A percentile compares a stretch with the other conserved stretches of the same genome.
Evolutionary conservation across 495 filamentous ascomycete species (phyloP).

Genomic region (Podospora comata): DNA sequence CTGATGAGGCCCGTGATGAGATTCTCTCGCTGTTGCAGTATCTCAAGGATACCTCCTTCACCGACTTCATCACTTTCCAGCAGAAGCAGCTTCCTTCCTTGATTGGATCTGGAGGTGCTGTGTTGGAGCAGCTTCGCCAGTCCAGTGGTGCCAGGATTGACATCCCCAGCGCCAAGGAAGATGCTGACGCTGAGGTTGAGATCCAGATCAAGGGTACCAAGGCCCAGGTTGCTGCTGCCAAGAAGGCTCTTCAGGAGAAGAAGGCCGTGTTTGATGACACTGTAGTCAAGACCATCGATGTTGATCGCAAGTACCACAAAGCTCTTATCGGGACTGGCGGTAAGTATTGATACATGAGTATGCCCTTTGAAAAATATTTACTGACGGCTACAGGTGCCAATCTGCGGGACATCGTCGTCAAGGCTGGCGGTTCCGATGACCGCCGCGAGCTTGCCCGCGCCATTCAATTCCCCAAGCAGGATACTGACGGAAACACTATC

Average conservation of each 20-base stretch:
- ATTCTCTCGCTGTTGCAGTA: conserved; percentile 82
- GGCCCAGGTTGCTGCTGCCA: conserved; percentile 81
- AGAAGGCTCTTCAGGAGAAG: conserved; percentile 82
- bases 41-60: conserved; percentile 76
- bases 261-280: conserved; percentile 81
- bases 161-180: conserved; percentile 66
- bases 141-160: conserved; percentile 83
- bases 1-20: conserved; percentile 86
- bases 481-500: conserved; percentile 77
- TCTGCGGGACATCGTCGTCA: conserved; percentile 79
- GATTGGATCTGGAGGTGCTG: conserved; percentile 84
- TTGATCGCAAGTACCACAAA: conserved; percentile 87
- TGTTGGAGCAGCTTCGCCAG: conserved; percentile 84
- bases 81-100: conserved; percentile 83
- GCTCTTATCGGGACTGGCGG: conserved; percentile 84
- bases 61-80: conserved; percentile 75
- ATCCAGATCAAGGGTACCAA: conserved; percentile 90
- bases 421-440: conserved; percentile 86
- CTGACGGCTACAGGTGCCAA: conserved; percentile 61
- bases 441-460: conserved; percentile 73
- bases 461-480: conserved; percentile 84
- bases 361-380: not conserved
- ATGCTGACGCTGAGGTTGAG: conserved; percentile 64
- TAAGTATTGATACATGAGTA: conserved; percentile 43
- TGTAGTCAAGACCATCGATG: conserved; percentile 73